Conservation (phyloP, 345 rosid species). For the Dovyalis caffra region DNA sequence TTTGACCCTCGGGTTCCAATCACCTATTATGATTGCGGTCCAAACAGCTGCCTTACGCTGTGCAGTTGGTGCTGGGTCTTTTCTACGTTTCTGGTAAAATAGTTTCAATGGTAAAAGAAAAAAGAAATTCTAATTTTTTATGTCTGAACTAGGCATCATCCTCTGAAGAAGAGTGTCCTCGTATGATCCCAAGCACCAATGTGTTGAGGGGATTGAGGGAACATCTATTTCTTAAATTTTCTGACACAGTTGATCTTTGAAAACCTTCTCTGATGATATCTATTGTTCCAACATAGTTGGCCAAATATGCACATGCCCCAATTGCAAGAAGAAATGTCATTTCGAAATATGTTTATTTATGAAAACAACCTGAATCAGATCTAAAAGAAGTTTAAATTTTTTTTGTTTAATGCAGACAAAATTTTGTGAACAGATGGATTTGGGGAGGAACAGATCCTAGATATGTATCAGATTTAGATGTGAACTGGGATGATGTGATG, state of each 20-base stretch:
- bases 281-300: neutral
- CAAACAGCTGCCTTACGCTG: neutral
- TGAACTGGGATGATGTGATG: slow-evolving; percentile 24
- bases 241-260: neutral
- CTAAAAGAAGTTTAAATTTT: neutral
- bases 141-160: neutral
- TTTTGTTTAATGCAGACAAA: slow-evolving; percentile 8
- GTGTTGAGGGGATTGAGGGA: neutral
- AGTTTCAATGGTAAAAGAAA: neutral
- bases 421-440: slow-evolving; percentile 30
- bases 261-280: neutral
- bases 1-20: neutral
- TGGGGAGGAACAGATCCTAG: slow-evolving; percentile 34
- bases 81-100: neutral
- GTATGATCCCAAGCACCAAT: neutral
- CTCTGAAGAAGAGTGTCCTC: neutral
- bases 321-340: neutral
- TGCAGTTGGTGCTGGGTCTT: neutral
- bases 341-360: neutral
- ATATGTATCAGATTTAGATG: slow-evolving; percentile 21
- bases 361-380: neutral
- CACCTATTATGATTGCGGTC: neutral
- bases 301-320: neutral
- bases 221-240: neutral
- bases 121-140: neutral